Evolutionary conservation across 2,329 filamentous ascomycete species (phyloP), one percentile per base, ranked within the genome.

Genomic region (Pseudohalonectria lignicola): DNA sequence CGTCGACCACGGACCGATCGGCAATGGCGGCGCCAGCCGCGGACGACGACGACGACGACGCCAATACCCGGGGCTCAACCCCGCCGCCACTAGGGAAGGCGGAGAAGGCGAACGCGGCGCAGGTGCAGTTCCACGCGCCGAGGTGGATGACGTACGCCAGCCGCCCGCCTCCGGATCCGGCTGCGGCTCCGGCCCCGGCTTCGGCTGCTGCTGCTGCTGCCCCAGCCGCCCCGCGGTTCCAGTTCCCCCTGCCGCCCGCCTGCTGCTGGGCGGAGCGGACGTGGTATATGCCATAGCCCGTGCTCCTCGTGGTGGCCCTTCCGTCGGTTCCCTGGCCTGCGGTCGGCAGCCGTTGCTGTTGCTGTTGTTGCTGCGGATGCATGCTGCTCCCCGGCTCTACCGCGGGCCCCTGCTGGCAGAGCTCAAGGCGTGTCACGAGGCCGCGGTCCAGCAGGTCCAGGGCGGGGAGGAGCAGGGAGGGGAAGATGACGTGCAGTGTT

Each of bases 401-500:
- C 12, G 8, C 23, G 23, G 7, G 23, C 23, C 23, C 23, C 8
- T 26, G 23, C 12, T 12, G 8, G 15, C 11, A 4, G n/a, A 32
- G 28, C n/a, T 37, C 36, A 4, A 79, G 57, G 2, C 76, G 69
- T 5, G 68, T 77, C 25, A 94, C 75, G 1, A 92, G 71, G 3
- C 71, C 63, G 19, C 86, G 74, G 56, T 98, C 92, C 1, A 98
- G 69, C 0, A 96, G 69, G 56, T 96, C 88, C 3, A 98, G 69
- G 0, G 90, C 86, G 3, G 86, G 84, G 1, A 95, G 76, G 2
- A 95, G 63, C 39, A 86, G 73, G 45, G 76, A 75, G 0, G 87
- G 87, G 52, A 93, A 93, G 12, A 95, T 63, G 25, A 86, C 82
- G 60, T 95, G 88, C 0, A 94, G 71, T 0, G 85, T 86, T 1